A percentile compares a stretch with the other conserved stretches of the same genome.
Evolutionary conservation across 2,329 filamentous ascomycete genomes (phyloP).

Genomic region (Aspergillus melleus): DNA sequence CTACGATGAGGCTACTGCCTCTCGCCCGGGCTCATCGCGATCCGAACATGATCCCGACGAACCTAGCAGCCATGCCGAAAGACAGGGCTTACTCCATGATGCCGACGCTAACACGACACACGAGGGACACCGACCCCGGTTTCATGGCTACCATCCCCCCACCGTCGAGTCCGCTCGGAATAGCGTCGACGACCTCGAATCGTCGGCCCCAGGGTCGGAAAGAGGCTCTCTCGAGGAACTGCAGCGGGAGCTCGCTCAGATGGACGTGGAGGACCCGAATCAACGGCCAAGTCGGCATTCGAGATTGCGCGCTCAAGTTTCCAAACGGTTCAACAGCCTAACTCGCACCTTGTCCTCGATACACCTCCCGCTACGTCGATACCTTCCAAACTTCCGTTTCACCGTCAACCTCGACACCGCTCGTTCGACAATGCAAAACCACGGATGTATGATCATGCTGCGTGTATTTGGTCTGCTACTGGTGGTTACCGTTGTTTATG

Average conservation of each 20-base stretch:
- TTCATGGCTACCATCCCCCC: constrained; percentile 70
- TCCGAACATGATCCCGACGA: constrained; percentile 55
- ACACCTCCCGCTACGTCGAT: constrained; percentile 52
- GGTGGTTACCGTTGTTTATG: constrained; percentile 75
- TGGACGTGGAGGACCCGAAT: constrained; percentile 75
- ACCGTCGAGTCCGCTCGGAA: constrained; percentile 78
- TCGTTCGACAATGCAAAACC: constrained; percentile 42
- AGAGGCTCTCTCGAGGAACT: constrained; percentile 62
- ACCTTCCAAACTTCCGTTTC: constrained; percentile 43
- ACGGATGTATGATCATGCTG: constrained; percentile 67
- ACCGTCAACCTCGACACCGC: constrained; percentile 39
- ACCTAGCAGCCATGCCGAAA: constrained; percentile 69
- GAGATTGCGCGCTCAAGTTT: constrained; percentile 51
- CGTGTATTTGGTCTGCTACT: constrained; percentile 73
- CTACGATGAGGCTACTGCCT: constrained; percentile 77
- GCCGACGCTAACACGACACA: constrained; percentile 42
- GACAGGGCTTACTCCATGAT: constrained; percentile 70
- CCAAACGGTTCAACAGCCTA: constrained; percentile 58
- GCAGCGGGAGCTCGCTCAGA: constrained; percentile 81
- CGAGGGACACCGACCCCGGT: constrained; percentile 43
- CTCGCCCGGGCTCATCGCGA: constrained; percentile 53
- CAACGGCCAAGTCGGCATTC: constrained; percentile 34
- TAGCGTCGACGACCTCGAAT: constrained; percentile 57
- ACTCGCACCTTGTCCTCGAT: constrained; percentile 60
- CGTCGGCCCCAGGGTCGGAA: constrained; percentile 55